Conservation (phyloP, 441 rosid genomes). For the Biscutella laevigata region DNA sequence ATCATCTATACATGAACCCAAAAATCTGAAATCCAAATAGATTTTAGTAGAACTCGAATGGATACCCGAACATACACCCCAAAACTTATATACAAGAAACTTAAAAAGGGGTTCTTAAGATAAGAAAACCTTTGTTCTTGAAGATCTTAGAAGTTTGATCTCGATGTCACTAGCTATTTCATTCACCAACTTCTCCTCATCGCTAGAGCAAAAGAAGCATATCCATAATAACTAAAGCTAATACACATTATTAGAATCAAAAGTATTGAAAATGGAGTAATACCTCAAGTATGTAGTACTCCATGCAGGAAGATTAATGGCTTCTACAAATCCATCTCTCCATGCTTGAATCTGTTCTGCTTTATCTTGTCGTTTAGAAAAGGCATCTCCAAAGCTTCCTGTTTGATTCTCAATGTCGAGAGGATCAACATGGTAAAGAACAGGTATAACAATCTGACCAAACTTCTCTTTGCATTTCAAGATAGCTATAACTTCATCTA, state of each 20-base stretch:
- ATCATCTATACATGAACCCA: too few species aligned
- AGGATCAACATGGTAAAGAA: conserved; percentile 26
- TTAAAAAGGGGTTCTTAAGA: too few species aligned
- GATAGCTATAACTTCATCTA: conserved; percentile 27
- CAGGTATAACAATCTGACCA: conserved; percentile 27
- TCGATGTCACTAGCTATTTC: conserved; percentile 18
- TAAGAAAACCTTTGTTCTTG: conserved; percentile 20
- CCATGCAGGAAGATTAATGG: conserved; percentile 19
- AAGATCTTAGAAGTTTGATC: conserved; percentile 15
- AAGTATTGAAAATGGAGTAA: background rate
- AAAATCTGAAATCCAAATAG: too few species aligned
- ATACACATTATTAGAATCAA: background rate
- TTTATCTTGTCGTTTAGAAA: background rate
- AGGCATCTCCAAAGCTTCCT: conserved; percentile 22
- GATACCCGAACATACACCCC: too few species aligned
- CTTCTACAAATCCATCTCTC: conserved; percentile 11
- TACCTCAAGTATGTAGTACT: conserved; percentile 10
- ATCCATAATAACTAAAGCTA: too few species aligned
- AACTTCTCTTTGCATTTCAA: conserved; percentile 15
- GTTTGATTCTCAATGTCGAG: conserved; percentile 19
- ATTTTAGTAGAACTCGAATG: too few species aligned
- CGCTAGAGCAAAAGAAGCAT: background rate
- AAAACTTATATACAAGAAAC: too few species aligned
- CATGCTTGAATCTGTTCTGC: conserved; percentile 4
- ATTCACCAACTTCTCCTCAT: conserved; percentile 21